Base-by-base conservation (phyloP, 805 yeast genomes). In the Lachancea fermentati region DNA sequence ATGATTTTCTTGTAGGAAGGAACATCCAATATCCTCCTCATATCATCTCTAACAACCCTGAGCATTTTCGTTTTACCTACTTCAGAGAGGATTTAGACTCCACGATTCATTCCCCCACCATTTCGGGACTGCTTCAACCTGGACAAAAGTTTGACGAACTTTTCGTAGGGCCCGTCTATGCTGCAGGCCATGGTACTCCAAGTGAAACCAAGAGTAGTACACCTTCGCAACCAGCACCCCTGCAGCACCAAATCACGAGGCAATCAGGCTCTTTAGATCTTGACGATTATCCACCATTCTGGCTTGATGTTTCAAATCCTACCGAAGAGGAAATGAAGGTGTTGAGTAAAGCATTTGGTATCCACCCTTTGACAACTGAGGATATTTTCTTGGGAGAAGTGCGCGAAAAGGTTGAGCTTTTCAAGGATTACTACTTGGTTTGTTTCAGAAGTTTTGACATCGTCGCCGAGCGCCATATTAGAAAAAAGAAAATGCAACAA, bases 321-420 rank as follows among this genome's bases (percentile, higher is more conserved):
- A 85, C 95, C 0, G 97, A 93, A 55, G 97, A 88, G 50, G 98
- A 91, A 61, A 86, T 93, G 95, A 88, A 91, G 54, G 93, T 83
- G 0, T 52, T 91, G 11, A 78, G 94, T 19, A 87, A 87, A 54
- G 79, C 97, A 0, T 91, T 91, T 65, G 95, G 95, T 1, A 86
- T 91, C 42, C 98, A 91, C 62, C 98, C 98, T 0, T 73, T 91
- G 52, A 91, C 98, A 0, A 85, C 97, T 0, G 98, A 91, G 58
- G 98, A 91, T 65, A 89, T 91, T 35, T 83, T 85, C 45, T 65
- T 89, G 22, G 96, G 96, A 2, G 98, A 91, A 58, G 84, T 95
- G 1, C 76, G 97, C 49, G 98, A 91, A 60, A 91, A 91, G 57
- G 96, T 91, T 15, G 98, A 91, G 63, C 63, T 93, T 25, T 91